Percentiles rank a stretch among this genome's conserved stretches.
Conservation (phyloP, 805 yeast species). For the Saccharomyces mikatae region DNA sequence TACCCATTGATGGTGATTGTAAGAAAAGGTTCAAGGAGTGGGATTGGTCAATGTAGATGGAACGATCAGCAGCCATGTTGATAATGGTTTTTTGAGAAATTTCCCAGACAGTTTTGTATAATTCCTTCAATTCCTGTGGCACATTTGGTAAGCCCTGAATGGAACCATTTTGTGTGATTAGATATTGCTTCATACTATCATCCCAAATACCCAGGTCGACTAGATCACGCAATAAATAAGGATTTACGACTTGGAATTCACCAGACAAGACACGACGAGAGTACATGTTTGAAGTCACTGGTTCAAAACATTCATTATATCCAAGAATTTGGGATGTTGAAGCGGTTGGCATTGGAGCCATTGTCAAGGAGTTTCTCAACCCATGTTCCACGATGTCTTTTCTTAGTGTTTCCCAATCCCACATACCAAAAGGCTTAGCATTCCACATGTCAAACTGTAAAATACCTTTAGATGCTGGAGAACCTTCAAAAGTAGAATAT, state of each 20-base stretch:
- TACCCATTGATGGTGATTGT: slow-evolving; percentile 89
- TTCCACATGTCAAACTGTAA: slow-evolving; percentile 88
- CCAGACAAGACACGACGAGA: slow-evolving; percentile 88
- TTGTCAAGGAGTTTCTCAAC: slow-evolving; percentile 74
- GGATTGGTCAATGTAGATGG: slow-evolving; percentile 81
- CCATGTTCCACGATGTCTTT: slow-evolving; percentile 54
- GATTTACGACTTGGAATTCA: slow-evolving; percentile 88
- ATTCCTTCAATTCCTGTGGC: slow-evolving; percentile 62
- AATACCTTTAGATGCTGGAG: slow-evolving; percentile 82
- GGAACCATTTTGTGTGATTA: slow-evolving; percentile 76
- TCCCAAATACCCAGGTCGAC: slow-evolving; percentile 80
- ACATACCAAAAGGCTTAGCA: slow-evolving; percentile 64
- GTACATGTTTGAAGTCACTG: slow-evolving; percentile 87
- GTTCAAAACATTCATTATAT: slow-evolving; percentile 92
- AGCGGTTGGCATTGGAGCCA: slow-evolving; percentile 98
- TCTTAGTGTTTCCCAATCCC: slow-evolving; percentile 79
- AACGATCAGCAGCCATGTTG: slow-evolving; percentile 77
- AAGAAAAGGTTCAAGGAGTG: slow-evolving; percentile 88
- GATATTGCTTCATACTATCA: slow-evolving; percentile 65
- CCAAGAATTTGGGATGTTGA: slow-evolving; percentile 95
- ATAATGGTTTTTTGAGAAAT: slow-evolving; percentile 76
- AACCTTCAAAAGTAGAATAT: slow-evolving; percentile 68
- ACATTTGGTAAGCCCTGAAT: slow-evolving; percentile 66
- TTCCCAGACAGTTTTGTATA: slow-evolving; percentile 98
- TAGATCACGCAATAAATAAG: slow-evolving; percentile 73